These are phyloP conservation scores for Aspergillus unguis DNA, from an alignment of 2,329 filamentous ascomycete species.

Conservation along the genomic window DNA sequence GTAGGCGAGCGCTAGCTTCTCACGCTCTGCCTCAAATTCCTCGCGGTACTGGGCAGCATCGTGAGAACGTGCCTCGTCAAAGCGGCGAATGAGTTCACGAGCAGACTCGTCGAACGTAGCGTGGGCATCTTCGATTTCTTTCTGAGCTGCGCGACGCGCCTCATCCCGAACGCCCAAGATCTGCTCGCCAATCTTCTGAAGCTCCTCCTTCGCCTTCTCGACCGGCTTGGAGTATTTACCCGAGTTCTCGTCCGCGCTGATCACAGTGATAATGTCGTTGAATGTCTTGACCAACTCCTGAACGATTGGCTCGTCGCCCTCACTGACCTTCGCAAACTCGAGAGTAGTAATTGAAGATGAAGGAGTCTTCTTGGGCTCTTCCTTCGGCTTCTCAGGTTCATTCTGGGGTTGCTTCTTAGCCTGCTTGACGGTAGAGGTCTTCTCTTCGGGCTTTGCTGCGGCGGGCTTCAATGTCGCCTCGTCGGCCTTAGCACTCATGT, in stretches of 20 bases:
- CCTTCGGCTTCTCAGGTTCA: slow-evolving; percentile 21
- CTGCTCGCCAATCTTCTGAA: slow-evolving; percentile 73
- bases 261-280: slow-evolving; percentile 90
- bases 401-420: slow-evolving; percentile 34
- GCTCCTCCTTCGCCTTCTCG: slow-evolving; percentile 78
- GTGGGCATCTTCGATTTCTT: slow-evolving; percentile 67
- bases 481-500: slow-evolving; percentile 43
- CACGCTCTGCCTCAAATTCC: slow-evolving; percentile 85
- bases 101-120: slow-evolving; percentile 83
- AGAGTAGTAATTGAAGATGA: slow-evolving; percentile 61
- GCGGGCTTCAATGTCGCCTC: slow-evolving; percentile 28
- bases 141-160: slow-evolving; percentile 67
- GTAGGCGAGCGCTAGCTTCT: slow-evolving; percentile 72
- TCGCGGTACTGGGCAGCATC: slow-evolving; percentile 81
- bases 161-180: slow-evolving; percentile 70
- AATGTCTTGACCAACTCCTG: slow-evolving; percentile 93
- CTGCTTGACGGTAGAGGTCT: slow-evolving; percentile 26
- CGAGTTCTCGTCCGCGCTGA: slow-evolving; percentile 80
- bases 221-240: slow-evolving; percentile 75
- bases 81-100: slow-evolving; percentile 79
- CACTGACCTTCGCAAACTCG: slow-evolving; percentile 70
- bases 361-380: slow-evolving; percentile 39
- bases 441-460: slow-evolving; percentile 27
- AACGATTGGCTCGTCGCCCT: slow-evolving; percentile 80
- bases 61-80: slow-evolving; percentile 75